phyloP scores from a whole-genome alignment of 768 basidiomycete species.

The Russula abietina region DNA sequence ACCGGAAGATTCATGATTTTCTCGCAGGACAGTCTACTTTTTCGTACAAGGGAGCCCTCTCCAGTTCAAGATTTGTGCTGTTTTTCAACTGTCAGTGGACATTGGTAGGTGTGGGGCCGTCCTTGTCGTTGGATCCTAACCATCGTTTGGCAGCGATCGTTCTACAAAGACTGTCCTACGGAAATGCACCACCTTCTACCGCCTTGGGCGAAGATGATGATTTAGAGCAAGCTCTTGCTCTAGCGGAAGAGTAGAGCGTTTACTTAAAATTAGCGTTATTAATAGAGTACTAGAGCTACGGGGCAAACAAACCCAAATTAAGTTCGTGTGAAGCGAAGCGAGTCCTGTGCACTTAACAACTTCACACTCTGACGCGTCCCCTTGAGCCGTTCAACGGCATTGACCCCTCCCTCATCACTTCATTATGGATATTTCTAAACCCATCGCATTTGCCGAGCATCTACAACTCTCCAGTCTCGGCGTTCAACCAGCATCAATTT shows the following conservation, averaged over 20 bases:
- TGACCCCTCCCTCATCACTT: neutral
- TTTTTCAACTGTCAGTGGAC: conserved; percentile 80
- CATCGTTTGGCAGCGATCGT: conserved; percentile 51
- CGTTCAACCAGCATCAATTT: conserved; percentile 93
- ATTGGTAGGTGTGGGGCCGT: conserved; percentile 44
- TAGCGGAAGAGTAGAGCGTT: conserved; percentile 47
- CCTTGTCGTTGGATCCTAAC: conserved; percentile 11
- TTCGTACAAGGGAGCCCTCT: conserved; percentile 66
- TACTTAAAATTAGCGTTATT: neutral
- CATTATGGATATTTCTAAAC: conserved; percentile 47
- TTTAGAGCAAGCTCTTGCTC: conserved; percentile 65
- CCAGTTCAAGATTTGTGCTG: conserved; percentile 77
- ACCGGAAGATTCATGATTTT: neutral
- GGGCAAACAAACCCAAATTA: conserved; percentile 26
- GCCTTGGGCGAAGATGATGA: conserved; percentile 52
- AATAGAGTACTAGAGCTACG: neutral
- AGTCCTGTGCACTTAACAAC: neutral
- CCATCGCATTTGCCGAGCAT: conserved; percentile 86
- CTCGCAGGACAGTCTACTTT: conserved; percentile 66
- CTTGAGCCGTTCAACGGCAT: conserved; percentile 10
- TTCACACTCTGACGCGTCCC: conserved; percentile 16
- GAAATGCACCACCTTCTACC: conserved; percentile 55
- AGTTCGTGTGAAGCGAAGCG: neutral
- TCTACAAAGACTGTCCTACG: conserved; percentile 68
- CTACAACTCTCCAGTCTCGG: conserved; percentile 93